A percentile compares a stretch with the other conserved stretches of the same genome.
These are phyloP conservation scores for Leccinum sublutescens DNA, from an alignment of 768 basidiomycete genomes.

Conservation along the genomic window DNA sequence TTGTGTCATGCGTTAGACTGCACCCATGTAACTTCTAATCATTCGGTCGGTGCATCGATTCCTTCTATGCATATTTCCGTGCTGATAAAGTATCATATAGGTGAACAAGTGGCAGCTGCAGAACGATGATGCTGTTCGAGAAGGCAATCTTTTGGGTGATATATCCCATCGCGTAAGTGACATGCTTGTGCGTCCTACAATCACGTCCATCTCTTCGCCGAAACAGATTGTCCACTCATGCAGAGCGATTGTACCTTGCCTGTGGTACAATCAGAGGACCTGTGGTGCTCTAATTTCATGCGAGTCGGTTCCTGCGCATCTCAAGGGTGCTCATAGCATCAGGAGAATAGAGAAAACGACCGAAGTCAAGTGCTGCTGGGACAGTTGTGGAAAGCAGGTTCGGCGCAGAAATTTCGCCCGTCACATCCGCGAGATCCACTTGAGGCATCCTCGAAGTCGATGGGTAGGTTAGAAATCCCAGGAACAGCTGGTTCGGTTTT, in stretches of 20 bases:
- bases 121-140: no score
- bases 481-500: not conserved
- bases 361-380: not conserved
- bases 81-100: slow-evolving; percentile 2
- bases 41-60: not conserved
- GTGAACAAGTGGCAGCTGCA: not conserved
- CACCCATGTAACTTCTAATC: no score
- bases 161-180: not conserved
- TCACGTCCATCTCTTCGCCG: not conserved
- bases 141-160: not conserved
- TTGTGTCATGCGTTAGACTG: not conserved
- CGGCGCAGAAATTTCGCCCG: slow-evolving; percentile 5
- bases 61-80: not conserved
- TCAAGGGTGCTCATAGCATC: not conserved
- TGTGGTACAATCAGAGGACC: not conserved
- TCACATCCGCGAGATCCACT: slow-evolving; percentile 4
- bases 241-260: not conserved
- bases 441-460: not conserved
- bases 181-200: not conserved
- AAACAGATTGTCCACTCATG: slow-evolving; percentile 3
- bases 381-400: not conserved
- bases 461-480: not conserved
- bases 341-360: rapidly evolving
- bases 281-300: slow-evolving; percentile 7
- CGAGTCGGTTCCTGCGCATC: not conserved